Evolutionary conservation across 176 grass and related monocot genomes (phyloP).

Genomic region (Cymbopogon citratus): DNA sequence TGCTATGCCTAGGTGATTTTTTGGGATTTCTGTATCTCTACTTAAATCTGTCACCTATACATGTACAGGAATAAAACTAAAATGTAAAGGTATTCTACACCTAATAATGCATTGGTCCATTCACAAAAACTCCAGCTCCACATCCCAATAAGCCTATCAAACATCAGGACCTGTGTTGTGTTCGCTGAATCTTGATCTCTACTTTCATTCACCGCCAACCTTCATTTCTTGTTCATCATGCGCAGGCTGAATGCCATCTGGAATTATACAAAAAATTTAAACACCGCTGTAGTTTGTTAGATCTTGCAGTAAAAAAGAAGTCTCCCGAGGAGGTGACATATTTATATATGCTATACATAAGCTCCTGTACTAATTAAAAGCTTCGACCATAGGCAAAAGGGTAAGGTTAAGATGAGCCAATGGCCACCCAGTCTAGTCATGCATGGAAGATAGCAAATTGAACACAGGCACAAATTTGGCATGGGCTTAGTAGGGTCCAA

Average conservation of each 20-base stretch:
- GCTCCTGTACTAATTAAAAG: background rate
- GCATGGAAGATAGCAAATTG: background rate
- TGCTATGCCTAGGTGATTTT: background rate
- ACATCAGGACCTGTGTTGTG: background rate
- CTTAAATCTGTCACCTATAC: background rate
- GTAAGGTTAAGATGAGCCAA: background rate
- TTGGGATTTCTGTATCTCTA: background rate
- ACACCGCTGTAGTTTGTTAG: background rate
- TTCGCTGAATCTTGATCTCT: background rate
- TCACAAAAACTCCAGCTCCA: background rate
- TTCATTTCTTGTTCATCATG: conserved; percentile 20
- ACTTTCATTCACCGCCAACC: conserved; percentile 17
- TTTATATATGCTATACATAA: background rate
- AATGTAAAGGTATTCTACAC: background rate
- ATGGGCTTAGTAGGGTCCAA: background rate
- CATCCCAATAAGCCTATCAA: background rate
- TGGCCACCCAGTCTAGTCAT: background rate
- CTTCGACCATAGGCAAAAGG: background rate
- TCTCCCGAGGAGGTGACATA: background rate
- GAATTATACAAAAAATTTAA: conserved; percentile 12
- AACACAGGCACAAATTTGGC: background rate
- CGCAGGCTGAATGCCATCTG: conserved; percentile 22
- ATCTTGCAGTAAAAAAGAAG: background rate
- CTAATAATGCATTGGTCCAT: conserved; percentile 17
- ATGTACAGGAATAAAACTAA: background rate